Evolutionary conservation across 116 monocot species (phyloP).

Genomic region (Dioscorea cayenensis): DNA sequence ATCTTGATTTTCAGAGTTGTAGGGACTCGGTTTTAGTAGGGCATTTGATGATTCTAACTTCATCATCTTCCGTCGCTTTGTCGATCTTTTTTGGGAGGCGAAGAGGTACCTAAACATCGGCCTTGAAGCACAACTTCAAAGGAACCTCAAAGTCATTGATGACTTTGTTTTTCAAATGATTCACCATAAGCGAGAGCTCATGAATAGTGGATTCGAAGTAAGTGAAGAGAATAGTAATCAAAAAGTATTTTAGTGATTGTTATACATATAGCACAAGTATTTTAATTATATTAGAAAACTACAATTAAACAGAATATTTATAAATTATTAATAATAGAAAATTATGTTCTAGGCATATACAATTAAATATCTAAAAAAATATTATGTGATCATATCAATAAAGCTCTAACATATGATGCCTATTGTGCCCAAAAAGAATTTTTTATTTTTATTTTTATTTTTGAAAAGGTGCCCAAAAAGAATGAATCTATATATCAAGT

Average conservation of each 20-base stretch:
- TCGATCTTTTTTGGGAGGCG: slow-evolving; percentile 34
- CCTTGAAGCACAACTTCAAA: slow-evolving; percentile 26
- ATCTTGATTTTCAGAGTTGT: no score
- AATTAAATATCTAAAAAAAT: no score
- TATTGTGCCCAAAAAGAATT: neutral
- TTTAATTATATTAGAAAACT: no score
- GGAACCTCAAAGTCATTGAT: slow-evolving; percentile 39
- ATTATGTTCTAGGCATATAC: no score
- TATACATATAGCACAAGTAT: no score
- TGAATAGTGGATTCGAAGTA: neutral
- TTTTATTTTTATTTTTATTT: no score
- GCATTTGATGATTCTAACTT: slow-evolving; percentile 45
- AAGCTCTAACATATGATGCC: neutral
- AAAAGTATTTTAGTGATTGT: no score
- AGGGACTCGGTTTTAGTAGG: slow-evolving; percentile 19
- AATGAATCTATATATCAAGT: neutral
- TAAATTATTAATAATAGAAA: no score
- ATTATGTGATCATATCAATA: no score
- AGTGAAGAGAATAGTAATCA: neutral
- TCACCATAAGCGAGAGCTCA: slow-evolving; percentile 13
- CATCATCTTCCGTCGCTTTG: slow-evolving; percentile 7
- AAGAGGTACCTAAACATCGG: slow-evolving; percentile 41
- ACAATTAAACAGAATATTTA: no score
- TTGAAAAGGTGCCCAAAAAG: neutral
- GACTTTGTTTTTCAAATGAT: slow-evolving; percentile 50